Base-by-base conservation (phyloP, 1,284 basidiomycete species). In the Sporisorium graminicola region DNA sequence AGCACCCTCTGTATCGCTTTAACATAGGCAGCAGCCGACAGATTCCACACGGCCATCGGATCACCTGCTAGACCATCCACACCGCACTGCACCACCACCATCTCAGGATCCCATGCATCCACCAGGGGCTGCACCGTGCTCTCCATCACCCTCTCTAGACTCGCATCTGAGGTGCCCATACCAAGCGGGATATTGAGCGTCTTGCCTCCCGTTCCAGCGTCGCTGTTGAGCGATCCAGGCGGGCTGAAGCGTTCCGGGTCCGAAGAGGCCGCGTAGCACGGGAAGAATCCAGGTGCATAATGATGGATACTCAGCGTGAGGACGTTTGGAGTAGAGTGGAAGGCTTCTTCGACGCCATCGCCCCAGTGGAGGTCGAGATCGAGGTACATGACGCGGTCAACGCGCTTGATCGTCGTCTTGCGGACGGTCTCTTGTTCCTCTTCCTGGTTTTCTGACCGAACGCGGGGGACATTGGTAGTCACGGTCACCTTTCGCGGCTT, bases 311-410 rank as follows among this genome's bases (percentile, higher is more conserved):
- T 95, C 40, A 96, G 85, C 1, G 93, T 95, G 9, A 78, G 44
- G 1, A 78, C 76, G 49, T 70, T 95, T 86, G 40, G 35, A 43
- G 69, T 49, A 43, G 65, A 9, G 79, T 84, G 40, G 81, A 84
- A 65, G 88, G 87, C 79, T 51, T 80, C 79, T 51, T 78, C 70
- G 35, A 95, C 93, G 0, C 91, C 94, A 81, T 98, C 95, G 5
- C 92, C 92, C 82, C 93, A 94, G 85, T 98, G 95, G 2, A 98
- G 87, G 85, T 98, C 95, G 16, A 98, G 87, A 84, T 98, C 95
- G 54, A 98, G 88, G 86, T 97, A 97, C 50, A 79, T 37, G n/a
- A 80, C 59, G 16, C 71, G 56, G 14, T 77, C 65, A 10, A 73
- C 33, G 26, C 77, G 58, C 31, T 75, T 78, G 37, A 72, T 58